Conservation (phyloP, 805 yeast species). For the Wickerhamomyces chaumierensis region DNA sequence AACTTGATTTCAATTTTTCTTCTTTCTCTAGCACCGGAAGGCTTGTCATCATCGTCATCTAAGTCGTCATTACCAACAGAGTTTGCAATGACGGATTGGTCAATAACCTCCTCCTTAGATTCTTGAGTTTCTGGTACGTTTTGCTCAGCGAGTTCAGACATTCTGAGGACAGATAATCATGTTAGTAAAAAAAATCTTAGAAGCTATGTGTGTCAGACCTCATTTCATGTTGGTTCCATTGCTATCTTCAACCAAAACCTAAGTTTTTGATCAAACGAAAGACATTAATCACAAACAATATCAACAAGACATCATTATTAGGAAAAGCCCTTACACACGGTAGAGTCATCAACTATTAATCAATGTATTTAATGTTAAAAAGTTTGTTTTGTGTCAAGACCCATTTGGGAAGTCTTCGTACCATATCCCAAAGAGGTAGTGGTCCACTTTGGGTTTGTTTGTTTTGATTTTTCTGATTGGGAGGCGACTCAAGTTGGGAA, state of each 20-base stretch:
- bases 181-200: too few species aligned
- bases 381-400: neutral
- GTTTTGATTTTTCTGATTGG: neutral
- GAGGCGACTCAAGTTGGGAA: neutral
- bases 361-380: too few species aligned
- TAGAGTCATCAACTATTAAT: too few species aligned
- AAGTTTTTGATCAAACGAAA: too few species aligned
- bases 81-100: constrained; percentile 4
- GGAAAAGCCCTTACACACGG: too few species aligned
- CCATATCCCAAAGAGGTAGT: constrained; percentile 15
- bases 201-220: too few species aligned
- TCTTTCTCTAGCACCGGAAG: constrained; percentile 38
- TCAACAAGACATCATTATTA: neutral
- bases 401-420: neutral
- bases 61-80: constrained; percentile 16
- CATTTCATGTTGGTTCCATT: too few species aligned
- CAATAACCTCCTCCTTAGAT: constrained; percentile 16
- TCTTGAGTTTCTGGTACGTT: constrained; percentile 10
- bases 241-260: too few species aligned
- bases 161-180: neutral
- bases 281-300: neutral
- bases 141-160: constrained; percentile 18
- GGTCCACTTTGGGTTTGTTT: constrained; percentile 9
- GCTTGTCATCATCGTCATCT: constrained; percentile 40
- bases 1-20: constrained; percentile 95